Evolutionary conservation across 176 grass and related monocot genomes (phyloP).

Genomic region (Triticum timopheevii): DNA sequence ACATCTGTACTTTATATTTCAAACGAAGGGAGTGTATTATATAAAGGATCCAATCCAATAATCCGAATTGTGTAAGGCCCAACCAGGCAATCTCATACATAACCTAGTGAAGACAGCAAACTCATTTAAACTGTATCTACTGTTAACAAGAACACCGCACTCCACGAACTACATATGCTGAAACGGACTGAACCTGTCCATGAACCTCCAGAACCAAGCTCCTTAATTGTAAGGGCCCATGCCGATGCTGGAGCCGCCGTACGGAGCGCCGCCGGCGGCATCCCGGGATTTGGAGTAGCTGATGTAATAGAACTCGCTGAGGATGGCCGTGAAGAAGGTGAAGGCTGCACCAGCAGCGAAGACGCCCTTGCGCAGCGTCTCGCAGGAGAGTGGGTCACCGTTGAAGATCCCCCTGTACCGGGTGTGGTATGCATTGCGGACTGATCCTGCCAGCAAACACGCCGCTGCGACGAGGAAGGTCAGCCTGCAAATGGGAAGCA

Average conservation of each 20-base stretch:
- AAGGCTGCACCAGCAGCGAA: constrained; percentile 87
- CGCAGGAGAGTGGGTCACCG: constrained; percentile 50
- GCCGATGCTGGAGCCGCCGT: constrained; percentile 58
- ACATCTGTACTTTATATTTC: no score
- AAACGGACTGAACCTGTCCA: constrained; percentile 14
- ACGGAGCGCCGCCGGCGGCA: constrained; percentile 36
- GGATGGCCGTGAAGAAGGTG: constrained; percentile 79
- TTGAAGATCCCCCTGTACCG: constrained; percentile 59
- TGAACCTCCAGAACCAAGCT: constrained; percentile 15
- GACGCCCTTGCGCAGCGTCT: constrained; percentile 82
- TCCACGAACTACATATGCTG: background rate
- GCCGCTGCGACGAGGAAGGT: constrained; percentile 74
- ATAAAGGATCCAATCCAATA: no score
- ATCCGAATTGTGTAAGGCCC: no score
- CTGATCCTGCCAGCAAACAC: constrained; percentile 76
- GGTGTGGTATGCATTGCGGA: constrained; percentile 89
- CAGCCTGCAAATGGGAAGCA: constrained; percentile 42
- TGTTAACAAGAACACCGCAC: constrained; percentile 9
- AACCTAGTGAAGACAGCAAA: no score
- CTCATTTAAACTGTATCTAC: no score
- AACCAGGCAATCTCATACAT: no score
- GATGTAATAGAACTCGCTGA: constrained; percentile 83
- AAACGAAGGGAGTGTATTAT: no score
- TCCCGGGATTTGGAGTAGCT: constrained; percentile 60
- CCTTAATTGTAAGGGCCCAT: constrained; percentile 70